Conservation (phyloP, 2,329 filamentous ascomycete species). For the Hypoxylon sp. region DNA sequence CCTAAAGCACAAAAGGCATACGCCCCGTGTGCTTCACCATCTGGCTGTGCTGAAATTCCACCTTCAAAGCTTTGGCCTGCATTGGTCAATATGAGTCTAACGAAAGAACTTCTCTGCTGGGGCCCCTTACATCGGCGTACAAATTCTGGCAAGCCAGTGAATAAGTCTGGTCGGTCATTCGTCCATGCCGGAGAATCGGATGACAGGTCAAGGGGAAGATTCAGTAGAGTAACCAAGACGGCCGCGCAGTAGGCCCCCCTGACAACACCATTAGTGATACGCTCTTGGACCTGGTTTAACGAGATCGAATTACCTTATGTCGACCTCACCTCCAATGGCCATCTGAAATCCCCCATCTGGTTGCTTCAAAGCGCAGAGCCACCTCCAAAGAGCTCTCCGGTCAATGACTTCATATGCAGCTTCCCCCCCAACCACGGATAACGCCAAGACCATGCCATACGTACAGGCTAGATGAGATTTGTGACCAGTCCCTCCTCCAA, state of each 20-base stretch:
- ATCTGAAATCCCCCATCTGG: slow-evolving; percentile 91
- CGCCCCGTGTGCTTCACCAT: slow-evolving; percentile 93
- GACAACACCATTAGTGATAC: slow-evolving; percentile 45
- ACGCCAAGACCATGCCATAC: slow-evolving; percentile 85
- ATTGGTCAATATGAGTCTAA: slow-evolving; percentile 45
- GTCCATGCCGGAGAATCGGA: slow-evolving; percentile 77
- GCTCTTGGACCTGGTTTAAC: slow-evolving; percentile 33
- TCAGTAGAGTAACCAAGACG: slow-evolving; percentile 85
- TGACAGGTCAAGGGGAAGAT: slow-evolving; percentile 85
- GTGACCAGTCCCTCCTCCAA: slow-evolving; percentile 94
- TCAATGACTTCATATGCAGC: slow-evolving; percentile 83
- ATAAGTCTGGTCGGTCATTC: slow-evolving; percentile 75
- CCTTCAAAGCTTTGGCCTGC: slow-evolving; percentile 94
- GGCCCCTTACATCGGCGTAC: slow-evolving; percentile 79
- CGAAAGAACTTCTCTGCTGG: slow-evolving; percentile 32
- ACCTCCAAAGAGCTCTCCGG: slow-evolving; percentile 89
- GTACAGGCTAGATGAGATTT: slow-evolving; percentile 89
- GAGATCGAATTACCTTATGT: slow-evolving; percentile 77
- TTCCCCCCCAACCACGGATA: slow-evolving; percentile 83
- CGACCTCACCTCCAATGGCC: slow-evolving; percentile 88
- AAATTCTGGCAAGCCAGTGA: slow-evolving; percentile 83
- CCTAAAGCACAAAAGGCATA: slow-evolving; percentile 96
- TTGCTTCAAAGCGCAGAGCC: slow-evolving; percentile 89
- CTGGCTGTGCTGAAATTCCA: slow-evolving; percentile 88
- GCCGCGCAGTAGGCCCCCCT: slow-evolving; percentile 94